Base-by-base conservation (phyloP, 257 asterid species). In the Voacanga thouarsii region DNA sequence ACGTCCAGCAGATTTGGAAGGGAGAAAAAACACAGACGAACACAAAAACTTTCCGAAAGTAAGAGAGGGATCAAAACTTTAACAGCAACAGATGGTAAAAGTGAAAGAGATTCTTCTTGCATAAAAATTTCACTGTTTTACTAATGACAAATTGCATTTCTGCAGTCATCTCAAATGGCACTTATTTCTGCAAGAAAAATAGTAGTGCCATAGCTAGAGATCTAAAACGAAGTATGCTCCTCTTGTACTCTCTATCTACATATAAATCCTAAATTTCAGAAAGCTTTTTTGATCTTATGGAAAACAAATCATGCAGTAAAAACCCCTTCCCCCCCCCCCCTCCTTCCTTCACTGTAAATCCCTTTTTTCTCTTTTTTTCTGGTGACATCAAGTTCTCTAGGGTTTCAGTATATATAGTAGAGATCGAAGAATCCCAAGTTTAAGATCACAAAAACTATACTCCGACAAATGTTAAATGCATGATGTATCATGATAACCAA, bases 401-500 rank as follows among this genome's bases (percentile, higher is more conserved):
- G 56, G 39, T 59, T n/a, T n/a, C n/a, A n/a, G n/a, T 59, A 26
- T 24, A 2, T 18, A 60, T 23, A 45, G 28, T 45, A 45, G 55
- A 53, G 74, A 77, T 66, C 68, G 56, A 77, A 57, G 45, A 14
- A 68, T 72, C 51, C 51, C 50, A n/a, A 12, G 26, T 50, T 60
- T 66, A n/a, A 24, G 8, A 63, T 44, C 5, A 28, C 26, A 37
- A 23, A 33, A 75, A 60, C 57, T 59, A 12, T 59, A 50, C 30
- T 41, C 85, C 87, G 81, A 83, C 87, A 81, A 75, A 78, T 59
- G 66, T 70, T 56, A 26, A 69, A 57, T 80, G 70, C 49, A 83
- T 78, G 84, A 81, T 57, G 80, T 43, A 83, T 81, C 81, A 77
- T 82, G 71, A 82, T 75, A 67, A 80, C 73, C 77, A 78, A 77